Percentiles rank a stretch among this genome's conserved stretches.
Evolutionary conservation across 2,329 filamentous ascomycete species (phyloP).

Genomic region (Fusarium ramigenum): DNA sequence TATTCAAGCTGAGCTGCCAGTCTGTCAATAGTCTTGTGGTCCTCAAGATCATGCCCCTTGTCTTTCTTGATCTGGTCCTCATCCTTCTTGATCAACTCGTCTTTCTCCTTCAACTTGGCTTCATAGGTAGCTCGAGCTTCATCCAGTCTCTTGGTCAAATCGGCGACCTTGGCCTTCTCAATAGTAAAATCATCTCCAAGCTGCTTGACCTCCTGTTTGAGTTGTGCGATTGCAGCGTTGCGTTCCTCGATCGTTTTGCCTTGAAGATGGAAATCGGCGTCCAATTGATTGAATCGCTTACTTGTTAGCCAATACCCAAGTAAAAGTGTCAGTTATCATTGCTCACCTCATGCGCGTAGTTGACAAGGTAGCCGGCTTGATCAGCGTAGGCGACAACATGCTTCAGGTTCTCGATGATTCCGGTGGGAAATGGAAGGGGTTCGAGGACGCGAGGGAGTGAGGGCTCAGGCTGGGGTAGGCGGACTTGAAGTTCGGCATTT

Average conservation of each 20-base stretch:
- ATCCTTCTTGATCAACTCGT: background rate
- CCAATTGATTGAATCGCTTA: background rate
- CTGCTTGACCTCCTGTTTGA: background rate
- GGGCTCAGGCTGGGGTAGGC: conserved; percentile 7
- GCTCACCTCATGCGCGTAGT: background rate
- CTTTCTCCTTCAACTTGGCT: background rate
- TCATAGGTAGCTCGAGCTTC: background rate
- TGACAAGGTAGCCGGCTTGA: conserved; percentile 13
- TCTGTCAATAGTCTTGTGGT: background rate
- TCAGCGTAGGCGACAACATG: conserved; percentile 22
- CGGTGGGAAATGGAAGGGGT: conserved; percentile 22
- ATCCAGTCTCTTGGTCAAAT: background rate
- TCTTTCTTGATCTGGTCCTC: background rate
- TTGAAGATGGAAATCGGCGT: background rate
- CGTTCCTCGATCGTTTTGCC: background rate
- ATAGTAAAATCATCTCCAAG: background rate
- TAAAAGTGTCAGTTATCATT: rapidly evolving
- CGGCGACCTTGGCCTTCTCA: background rate
- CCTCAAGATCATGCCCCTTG: background rate
- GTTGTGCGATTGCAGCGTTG: background rate
- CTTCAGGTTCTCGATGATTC: conserved; percentile 19
- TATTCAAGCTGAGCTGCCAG: background rate
- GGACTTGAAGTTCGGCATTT: conserved; percentile 19
- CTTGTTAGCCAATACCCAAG: background rate
- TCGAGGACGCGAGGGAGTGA: conserved; percentile 9